Percentiles rank a stretch among this genome's conserved stretches.
These are phyloP conservation scores for Chaetomium olivaceum DNA, from an alignment of 2,329 filamentous ascomycete genomes.

Conservation along the genomic window DNA sequence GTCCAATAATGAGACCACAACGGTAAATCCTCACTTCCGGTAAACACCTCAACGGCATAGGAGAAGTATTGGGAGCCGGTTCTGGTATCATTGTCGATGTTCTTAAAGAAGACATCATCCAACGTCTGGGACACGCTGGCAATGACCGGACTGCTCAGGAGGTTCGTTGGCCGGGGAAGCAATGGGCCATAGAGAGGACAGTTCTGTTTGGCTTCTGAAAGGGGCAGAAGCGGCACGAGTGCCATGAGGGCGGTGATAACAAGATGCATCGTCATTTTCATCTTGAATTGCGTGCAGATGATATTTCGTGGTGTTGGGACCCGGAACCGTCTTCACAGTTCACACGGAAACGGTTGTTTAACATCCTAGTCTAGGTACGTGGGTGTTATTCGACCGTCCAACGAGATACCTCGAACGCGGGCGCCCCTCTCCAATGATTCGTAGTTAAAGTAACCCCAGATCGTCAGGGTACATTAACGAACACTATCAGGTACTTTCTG, in stretches of 20 bases:
- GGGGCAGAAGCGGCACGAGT: not conserved
- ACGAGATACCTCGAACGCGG: not conserved
- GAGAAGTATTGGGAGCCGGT: slow-evolving; percentile 36
- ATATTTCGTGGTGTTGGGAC: not conserved
- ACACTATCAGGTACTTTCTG: not conserved
- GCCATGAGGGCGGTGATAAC: not conserved
- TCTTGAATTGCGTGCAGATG: not conserved
- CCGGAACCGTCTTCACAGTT: not conserved
- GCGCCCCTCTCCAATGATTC: not conserved
- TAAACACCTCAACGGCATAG: slow-evolving; percentile 39
- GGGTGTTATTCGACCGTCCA: not conserved
- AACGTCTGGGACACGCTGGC: slow-evolving; percentile 29
- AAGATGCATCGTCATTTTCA: not conserved
- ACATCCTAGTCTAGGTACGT: not conserved
- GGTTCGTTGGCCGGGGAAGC: slow-evolving; percentile 36
- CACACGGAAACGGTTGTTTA: not conserved
- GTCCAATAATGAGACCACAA: slow-evolving; percentile 36
- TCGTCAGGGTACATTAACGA: not conserved
- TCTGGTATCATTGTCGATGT: slow-evolving; percentile 37
- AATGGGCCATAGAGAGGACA: slow-evolving; percentile 39
- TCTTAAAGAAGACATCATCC: slow-evolving; percentile 32
- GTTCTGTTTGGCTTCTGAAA: slow-evolving; percentile 33
- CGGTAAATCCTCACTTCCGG: slow-evolving; percentile 32
- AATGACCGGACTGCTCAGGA: slow-evolving; percentile 30
- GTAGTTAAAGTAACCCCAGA: not conserved